Conservation (phyloP, 192 early-diverging fungal species). For the Coemansia sp. region DNA sequence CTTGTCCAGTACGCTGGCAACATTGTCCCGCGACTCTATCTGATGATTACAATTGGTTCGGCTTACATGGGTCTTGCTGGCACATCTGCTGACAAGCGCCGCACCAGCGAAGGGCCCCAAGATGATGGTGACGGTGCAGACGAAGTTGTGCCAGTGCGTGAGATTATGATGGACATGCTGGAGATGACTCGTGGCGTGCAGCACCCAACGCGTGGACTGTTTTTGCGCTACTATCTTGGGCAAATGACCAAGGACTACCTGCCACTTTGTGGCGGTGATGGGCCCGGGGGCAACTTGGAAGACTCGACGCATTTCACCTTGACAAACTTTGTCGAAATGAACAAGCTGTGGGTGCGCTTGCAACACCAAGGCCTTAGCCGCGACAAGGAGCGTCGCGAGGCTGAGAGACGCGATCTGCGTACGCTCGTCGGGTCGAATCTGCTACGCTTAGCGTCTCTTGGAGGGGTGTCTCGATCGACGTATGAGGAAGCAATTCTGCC, state of each 20-base stretch:
- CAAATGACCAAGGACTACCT: conserved; percentile 95
- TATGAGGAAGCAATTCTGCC: conserved; percentile 90
- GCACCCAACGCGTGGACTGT: conserved; percentile 96
- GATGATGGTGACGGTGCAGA: conserved; percentile 12
- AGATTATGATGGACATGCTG: conserved; percentile 98
- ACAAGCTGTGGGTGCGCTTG: conserved; percentile 99
- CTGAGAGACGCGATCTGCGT: conserved; percentile 91
- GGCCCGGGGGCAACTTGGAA: conserved; percentile 73
- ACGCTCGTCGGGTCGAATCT: conserved; percentile 97
- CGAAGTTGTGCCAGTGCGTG: conserved; percentile 85
- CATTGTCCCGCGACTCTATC: conserved; percentile 97
- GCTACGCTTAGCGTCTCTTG: conserved; percentile 88
- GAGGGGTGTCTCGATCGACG: conserved; percentile 76
- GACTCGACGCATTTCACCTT: conserved; percentile 96
- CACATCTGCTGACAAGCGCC: background rate
- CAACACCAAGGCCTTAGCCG: conserved; percentile 94
- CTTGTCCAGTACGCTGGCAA: conserved; percentile 97
- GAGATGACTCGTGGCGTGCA: conserved; percentile 99
- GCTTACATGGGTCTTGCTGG: conserved; percentile 87
- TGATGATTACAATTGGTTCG: conserved; percentile 98
- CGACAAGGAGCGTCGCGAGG: conserved; percentile 92
- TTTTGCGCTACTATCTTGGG: conserved; percentile 92
- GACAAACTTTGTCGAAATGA: conserved; percentile 99
- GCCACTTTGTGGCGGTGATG: conserved; percentile 61
- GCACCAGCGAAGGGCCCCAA: background rate